Percentiles rank a stretch among this genome's conserved stretches.
Evolutionary conservation across 176 grass and related monocot species (phyloP).

Genomic region (Zoysia japonica): DNA sequence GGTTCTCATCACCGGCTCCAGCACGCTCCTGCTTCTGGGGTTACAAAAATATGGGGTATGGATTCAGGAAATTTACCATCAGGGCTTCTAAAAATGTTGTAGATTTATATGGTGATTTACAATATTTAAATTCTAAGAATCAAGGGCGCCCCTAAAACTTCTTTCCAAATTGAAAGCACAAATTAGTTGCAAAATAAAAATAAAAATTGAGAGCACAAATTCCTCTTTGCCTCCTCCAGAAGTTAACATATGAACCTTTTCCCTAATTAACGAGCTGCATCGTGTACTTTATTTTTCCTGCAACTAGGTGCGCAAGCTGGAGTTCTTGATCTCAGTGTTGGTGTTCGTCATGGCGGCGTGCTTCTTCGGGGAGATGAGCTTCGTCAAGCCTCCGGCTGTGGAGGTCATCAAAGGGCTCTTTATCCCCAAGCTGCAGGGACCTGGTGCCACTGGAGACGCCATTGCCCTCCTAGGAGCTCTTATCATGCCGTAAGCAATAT

Average conservation of each 20-base stretch:
- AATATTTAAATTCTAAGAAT: neutral
- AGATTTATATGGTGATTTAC: neutral
- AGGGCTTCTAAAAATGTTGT: neutral
- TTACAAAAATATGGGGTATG: slow-evolving; percentile 83
- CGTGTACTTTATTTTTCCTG: neutral
- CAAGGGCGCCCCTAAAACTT: neutral
- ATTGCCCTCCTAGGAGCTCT: slow-evolving; percentile 87
- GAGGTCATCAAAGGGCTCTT: slow-evolving; percentile 80
- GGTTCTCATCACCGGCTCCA: slow-evolving; percentile 88
- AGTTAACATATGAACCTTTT: neutral
- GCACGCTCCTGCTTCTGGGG: slow-evolving; percentile 76
- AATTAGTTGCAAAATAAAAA: too few species aligned
- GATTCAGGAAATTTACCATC: neutral
- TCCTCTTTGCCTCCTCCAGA: too few species aligned
- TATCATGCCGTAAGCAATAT: slow-evolving; percentile 75
- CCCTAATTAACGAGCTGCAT: neutral
- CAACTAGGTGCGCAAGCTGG: slow-evolving; percentile 60
- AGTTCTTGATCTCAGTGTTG: slow-evolving; percentile 56
- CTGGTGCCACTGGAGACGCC: slow-evolving; percentile 63
- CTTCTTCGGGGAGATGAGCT: slow-evolving; percentile 75
- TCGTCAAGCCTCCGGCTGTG: slow-evolving; percentile 70
- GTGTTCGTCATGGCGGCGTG: slow-evolving; percentile 81
- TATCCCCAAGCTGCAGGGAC: slow-evolving; percentile 61
- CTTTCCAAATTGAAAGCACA: neutral
- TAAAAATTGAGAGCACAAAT: too few species aligned